Conservation (phyloP, 2,329 filamentous ascomycete species). For the Sporothrix inflata region DNA sequence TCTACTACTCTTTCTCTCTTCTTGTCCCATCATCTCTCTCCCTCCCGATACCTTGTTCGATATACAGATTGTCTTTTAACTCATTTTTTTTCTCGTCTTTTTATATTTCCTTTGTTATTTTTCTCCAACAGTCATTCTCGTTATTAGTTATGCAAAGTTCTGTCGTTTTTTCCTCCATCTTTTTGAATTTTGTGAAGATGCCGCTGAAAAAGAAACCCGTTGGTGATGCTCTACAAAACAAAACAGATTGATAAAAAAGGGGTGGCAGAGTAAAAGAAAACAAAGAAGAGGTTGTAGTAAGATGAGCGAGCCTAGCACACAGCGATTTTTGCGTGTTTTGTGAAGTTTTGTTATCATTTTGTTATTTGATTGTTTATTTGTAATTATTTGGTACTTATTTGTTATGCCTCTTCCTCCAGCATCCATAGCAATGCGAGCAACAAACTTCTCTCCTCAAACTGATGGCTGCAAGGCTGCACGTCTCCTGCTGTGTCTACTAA, state of each 20-base stretch:
- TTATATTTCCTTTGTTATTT: constrained; percentile 18
- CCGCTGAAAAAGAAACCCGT: not conserved
- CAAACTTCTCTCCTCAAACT: not conserved
- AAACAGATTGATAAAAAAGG: not conserved
- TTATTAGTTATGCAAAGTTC: constrained; percentile 22
- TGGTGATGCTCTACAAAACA: not conserved
- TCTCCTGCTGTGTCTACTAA: not conserved
- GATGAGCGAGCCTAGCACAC: not conserved
- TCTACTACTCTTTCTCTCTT: constrained; percentile 32
- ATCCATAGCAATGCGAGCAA: constrained; percentile 1
- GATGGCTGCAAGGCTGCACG: not conserved
- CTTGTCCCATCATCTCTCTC: constrained; percentile 3
- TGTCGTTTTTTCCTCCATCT: not conserved
- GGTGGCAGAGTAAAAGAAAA: not conserved
- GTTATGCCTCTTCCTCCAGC: not conserved
- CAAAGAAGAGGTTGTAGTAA: not conserved
- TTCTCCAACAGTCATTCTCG: not conserved
- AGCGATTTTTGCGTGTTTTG: not conserved
- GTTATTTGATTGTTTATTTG: too few relatives aligned
- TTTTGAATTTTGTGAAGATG: not conserved
- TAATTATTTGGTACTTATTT: not conserved
- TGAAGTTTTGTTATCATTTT: not conserved
- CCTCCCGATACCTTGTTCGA: constrained; percentile 52
- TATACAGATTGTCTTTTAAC: constrained; percentile 39
- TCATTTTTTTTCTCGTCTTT: constrained; percentile 9